Percentiles rank a stretch among this genome's conserved stretches.
phyloP scores from a whole-genome alignment of 257 asterid genomes.

The Lycium ferocissimum region DNA sequence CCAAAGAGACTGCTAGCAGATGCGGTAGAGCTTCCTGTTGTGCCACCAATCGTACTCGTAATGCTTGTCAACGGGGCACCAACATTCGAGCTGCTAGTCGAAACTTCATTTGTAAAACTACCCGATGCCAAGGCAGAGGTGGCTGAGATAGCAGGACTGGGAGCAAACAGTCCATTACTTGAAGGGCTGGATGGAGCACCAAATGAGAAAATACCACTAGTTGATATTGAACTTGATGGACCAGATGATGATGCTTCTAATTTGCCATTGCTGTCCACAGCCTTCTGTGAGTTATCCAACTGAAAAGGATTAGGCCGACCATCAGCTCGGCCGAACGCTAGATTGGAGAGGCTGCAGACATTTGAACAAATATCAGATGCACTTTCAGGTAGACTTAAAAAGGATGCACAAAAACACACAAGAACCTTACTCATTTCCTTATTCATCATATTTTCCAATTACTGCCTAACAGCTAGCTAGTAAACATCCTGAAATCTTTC shows the following conservation, averaged over 20 bases:
- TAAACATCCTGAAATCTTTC: neutral
- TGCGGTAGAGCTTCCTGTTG: conserved; percentile 37
- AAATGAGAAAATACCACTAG: conserved; percentile 17
- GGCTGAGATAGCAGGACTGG: conserved; percentile 41
- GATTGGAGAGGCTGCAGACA: conserved; percentile 53
- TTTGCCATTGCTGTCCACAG: conserved; percentile 51
- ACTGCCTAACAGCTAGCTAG: neutral
- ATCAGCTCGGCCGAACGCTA: conserved; percentile 40
- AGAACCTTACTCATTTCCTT: neutral
- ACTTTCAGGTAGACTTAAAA: neutral
- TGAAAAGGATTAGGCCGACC: conserved; percentile 36
- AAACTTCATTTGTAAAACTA: conserved; percentile 38
- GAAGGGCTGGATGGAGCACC: conserved; percentile 31
- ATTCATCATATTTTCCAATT: conserved; percentile 7
- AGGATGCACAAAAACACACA: neutral
- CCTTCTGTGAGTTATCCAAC: conserved; percentile 45
- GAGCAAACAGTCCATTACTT: conserved; percentile 43
- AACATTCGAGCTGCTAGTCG: conserved; percentile 37
- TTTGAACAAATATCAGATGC: conserved; percentile 30
- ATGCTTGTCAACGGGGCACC: conserved; percentile 47
- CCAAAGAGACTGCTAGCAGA: conserved; percentile 44
- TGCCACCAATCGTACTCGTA: conserved; percentile 39
- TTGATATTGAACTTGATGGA: conserved; percentile 32
- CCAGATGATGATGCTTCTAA: conserved; percentile 40
- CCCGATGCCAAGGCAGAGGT: conserved; percentile 37